Evolutionary conservation across 1,284 basidiomycete species (phyloP), one percentile per base, ranked within the genome.

Genomic region (Exsudoporus floridanus): DNA sequence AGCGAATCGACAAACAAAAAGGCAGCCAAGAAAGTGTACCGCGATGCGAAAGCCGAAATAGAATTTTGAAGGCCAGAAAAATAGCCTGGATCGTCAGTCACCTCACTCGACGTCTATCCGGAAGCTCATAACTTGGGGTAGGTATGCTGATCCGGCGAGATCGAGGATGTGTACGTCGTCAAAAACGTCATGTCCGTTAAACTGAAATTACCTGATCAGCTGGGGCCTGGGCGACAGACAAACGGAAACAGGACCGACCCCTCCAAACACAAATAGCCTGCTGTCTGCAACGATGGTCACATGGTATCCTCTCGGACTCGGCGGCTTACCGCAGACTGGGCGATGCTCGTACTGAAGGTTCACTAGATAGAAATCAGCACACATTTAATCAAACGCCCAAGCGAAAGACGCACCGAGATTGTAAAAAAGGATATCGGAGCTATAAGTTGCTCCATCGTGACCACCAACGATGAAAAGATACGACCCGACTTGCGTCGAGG

Each of bases 401-500:
- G 23, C 40, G 37, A 39, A 40, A 30, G 36, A 67, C 78, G 28
- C 60, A 91, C 92, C 88, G 30, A 96, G 84, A 64, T 96, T 94
- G 72, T 94, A 92, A 7, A 92, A 76, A 13, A 94, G 75, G 9
- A 96, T 75, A 18, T 96, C 90, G 18, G 84, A 82, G 25, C 81
- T 83, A 69, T 96, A 97, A 40, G 84, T 76, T 19, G 77, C 74
- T 9, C 89, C 88, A 61, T 94, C 89, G 71, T 96, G 93, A 0
- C 94, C 94, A 3, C 93, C 94, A 52, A 88, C 79, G 52, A 96
- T 81, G 72, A 94, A 94, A 1, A 97, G 81, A 64, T 93, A 95
- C 2, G 91, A 93, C n/a, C 94, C 94, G 16, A 97, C 90, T 66
- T 92, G 92, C 0, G 92, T 94, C 4, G 92, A 81, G 5, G 88